Base-by-base conservation (phyloP, 1,139 yeast genomes). In the Debaryomyces sp. region DNA sequence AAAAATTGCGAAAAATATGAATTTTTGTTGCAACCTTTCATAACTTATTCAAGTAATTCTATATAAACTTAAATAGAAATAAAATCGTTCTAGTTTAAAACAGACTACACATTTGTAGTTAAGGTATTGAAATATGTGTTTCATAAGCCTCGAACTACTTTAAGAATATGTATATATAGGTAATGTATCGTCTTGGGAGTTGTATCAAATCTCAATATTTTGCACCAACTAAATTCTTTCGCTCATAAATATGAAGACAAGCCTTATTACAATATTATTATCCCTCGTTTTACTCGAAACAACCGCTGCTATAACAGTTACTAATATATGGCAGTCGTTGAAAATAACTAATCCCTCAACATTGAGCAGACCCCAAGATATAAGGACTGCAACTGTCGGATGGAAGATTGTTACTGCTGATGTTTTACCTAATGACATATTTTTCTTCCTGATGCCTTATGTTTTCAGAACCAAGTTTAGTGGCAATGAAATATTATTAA, bases 381-480 rank as follows among this genome's bases (percentile, higher is more conserved):
- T 59, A 15, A 51, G 62, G 24, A 55, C 61, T 7, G 64, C 61
- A 6, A 48, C 42, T 3, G 51, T 60, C 26, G 46, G 41, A 3
- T 61, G 60, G 62, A 49, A 38, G 5, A 44, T 59, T 34, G 44
- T 36, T 6, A 44, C 54, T 5, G 39, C 39, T 15, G 41, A 42
- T 9, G 54, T 48, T 26, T n/a, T 37, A 17, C 41, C 53, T 5
- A 53, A 53, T 26, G 62, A 58, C 29, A 43, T 35, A 3, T 56
- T 58, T 42, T 41, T 22, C 6, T 37, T 57, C 24, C 41, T 37
- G 9, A 52, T 61, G 59, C 65, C 64, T 2, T 50, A 52, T 41
- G 64, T 60, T 1, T 60, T 54, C 51, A 41, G 58, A 32, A 52
- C 61, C 22, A 60, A 59, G 45, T 58, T 55, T 46, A 50, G 48